A percentile compares a stretch with the other conserved stretches of the same genome.
phyloP scores from a whole-genome alignment of 192 early-diverging fungal species.

The Backusella circina region DNA sequence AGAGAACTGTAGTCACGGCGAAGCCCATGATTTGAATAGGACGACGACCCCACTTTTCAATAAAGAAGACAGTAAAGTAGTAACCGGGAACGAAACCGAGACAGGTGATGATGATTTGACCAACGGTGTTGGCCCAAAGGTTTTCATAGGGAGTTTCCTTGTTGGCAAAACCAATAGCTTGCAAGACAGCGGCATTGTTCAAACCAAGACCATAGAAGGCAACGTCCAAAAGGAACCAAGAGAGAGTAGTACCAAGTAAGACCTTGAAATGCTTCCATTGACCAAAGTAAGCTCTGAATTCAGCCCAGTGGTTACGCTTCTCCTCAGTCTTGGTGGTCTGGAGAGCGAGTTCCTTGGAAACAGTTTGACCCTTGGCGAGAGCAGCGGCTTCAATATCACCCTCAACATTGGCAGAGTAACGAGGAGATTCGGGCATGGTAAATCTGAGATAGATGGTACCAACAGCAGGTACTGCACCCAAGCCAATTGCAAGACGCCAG shows the following conservation, averaged over 20 bases:
- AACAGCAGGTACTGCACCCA: slow-evolving; percentile 78
- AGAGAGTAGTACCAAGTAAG: slow-evolving; percentile 67
- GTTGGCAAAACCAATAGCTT: slow-evolving; percentile 62
- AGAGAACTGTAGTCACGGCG: slow-evolving; percentile 63
- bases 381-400: slow-evolving; percentile 37
- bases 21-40: slow-evolving; percentile 86
- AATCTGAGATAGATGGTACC: slow-evolving; percentile 83
- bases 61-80: slow-evolving; percentile 74
- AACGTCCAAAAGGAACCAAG: slow-evolving; percentile 78
- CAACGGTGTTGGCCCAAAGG: slow-evolving; percentile 65
- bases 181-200: slow-evolving; percentile 61
- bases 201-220: slow-evolving; percentile 74
- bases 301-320: slow-evolving; percentile 29
- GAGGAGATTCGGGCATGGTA: slow-evolving; percentile 90
- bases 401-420: slow-evolving; percentile 67
- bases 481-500: slow-evolving; percentile 82
- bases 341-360: background rate
- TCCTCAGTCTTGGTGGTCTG: slow-evolving; percentile 27
- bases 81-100: slow-evolving; percentile 84
- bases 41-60: slow-evolving; percentile 81
- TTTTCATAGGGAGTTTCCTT: slow-evolving; percentile 36
- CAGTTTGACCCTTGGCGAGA: slow-evolving; percentile 28
- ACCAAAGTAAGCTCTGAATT: slow-evolving; percentile 70
- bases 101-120: slow-evolving; percentile 83
- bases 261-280: slow-evolving; percentile 76